phyloP scores from a whole-genome alignment of 306 rosid genomes.

The Dryas alaskensis region DNA sequence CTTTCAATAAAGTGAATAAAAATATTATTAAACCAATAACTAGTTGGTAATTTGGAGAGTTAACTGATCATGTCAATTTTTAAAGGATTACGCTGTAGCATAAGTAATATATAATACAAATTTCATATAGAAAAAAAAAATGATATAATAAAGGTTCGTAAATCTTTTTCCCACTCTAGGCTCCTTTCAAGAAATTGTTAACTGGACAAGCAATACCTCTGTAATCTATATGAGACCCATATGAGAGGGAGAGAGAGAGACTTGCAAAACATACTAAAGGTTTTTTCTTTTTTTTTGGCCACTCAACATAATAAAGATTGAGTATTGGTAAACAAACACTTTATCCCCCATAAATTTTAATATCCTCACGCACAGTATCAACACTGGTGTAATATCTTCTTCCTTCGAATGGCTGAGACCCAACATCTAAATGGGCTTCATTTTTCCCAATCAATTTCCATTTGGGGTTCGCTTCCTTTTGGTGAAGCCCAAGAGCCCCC shows the following conservation, averaged over 20 bases:
- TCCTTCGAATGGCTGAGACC: not conserved
- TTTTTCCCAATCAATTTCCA: not conserved
- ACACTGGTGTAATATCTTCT: not conserved
- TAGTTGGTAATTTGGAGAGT: too few species aligned
- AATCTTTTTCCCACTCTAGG: too few species aligned
- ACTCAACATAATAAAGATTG: too few species aligned
- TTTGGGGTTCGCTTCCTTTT: not conserved
- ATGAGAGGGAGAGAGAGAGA: not conserved
- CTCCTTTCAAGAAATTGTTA: not conserved
- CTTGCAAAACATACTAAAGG: not conserved
- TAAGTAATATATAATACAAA: too few species aligned
- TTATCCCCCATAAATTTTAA: not conserved
- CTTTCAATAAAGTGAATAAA: too few species aligned
- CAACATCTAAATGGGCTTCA: not conserved
- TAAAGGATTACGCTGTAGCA: too few species aligned
- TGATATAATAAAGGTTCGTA: too few species aligned
- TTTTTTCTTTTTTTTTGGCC: too few species aligned
- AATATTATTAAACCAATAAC: too few species aligned
- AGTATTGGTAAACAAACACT: not conserved
- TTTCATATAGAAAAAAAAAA: too few species aligned
- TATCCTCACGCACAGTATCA: not conserved
- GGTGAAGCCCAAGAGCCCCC: slow-evolving; percentile 28
- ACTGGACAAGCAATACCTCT: not conserved
- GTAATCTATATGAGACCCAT: not conserved
- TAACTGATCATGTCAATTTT: too few species aligned